Conservation (phyloP, 495 filamentous ascomycete species). For the Sordaria brevicollis region DNA sequence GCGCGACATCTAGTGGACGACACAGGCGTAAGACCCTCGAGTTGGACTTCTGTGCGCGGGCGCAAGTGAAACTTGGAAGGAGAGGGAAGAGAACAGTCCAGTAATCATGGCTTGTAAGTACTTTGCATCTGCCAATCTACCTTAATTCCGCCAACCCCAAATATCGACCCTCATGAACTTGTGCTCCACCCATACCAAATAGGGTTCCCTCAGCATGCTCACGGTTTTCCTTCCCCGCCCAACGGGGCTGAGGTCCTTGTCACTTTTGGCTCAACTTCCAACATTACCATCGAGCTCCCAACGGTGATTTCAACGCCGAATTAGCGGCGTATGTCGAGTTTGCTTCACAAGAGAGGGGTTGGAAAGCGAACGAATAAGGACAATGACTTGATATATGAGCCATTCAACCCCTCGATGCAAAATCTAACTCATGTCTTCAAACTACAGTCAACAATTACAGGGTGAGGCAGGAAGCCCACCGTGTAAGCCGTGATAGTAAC, state of each 20-base stretch:
- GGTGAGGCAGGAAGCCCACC: conserved; percentile 23
- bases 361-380: neutral
- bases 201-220: neutral
- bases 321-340: neutral
- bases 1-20: neutral
- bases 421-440: conserved; percentile 21
- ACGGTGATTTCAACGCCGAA: neutral
- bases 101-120: neutral
- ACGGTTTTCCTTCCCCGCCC: neutral
- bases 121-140: neutral
- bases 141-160: neutral
- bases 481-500: conserved; percentile 14
- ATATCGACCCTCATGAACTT: neutral
- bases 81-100: neutral
- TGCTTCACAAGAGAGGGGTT: neutral
- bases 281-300: neutral
- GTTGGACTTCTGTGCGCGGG: neutral
- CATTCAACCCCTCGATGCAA: neutral
- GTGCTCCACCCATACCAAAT: neutral
- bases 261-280: neutral
- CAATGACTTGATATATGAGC: neutral
- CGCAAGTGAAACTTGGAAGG: neutral
- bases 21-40: neutral
- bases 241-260: neutral
- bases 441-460: conserved; percentile 26